These are phyloP conservation scores for Globisporangium spiculum DNA, from an alignment of 352 stramenopile genomes.

Conservation along the genomic window DNA sequence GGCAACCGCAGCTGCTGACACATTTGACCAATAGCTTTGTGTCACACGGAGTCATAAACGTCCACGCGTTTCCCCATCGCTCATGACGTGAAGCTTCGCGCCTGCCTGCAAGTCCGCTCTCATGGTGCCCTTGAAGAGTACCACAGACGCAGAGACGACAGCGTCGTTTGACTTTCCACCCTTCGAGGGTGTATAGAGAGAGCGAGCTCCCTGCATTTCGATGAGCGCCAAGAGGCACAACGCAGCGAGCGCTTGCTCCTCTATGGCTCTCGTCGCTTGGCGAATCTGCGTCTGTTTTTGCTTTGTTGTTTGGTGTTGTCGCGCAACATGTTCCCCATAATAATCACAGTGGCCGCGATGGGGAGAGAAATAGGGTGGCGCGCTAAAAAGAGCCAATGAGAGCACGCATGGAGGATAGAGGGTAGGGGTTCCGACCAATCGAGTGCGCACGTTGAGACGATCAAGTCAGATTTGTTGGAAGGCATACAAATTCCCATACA, in stretches of 20 bases:
- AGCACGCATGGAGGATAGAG: background rate
- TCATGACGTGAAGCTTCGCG: background rate
- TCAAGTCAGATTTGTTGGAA: conserved; percentile 3
- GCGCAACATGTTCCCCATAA: background rate
- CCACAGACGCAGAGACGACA: background rate
- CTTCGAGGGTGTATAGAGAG: background rate
- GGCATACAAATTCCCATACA: conserved; percentile 9
- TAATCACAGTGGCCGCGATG: background rate
- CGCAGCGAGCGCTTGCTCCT: background rate
- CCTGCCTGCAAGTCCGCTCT: background rate
- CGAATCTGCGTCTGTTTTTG: background rate
- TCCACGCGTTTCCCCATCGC: background rate
- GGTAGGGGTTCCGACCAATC: conserved; percentile 6
- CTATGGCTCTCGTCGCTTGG: background rate
- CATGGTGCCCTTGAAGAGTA: background rate
- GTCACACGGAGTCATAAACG: background rate
- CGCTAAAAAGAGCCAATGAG: conserved; percentile 6
- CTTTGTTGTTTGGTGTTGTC: background rate
- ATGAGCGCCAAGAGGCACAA: background rate
- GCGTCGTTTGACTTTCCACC: background rate
- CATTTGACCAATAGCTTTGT: background rate
- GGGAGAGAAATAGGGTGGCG: background rate
- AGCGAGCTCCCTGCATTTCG: background rate
- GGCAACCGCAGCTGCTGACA: background rate
- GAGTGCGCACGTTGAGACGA: background rate